Base-by-base conservation (phyloP, 345 rosid genomes). In the Ceriops zippeliana region DNA sequence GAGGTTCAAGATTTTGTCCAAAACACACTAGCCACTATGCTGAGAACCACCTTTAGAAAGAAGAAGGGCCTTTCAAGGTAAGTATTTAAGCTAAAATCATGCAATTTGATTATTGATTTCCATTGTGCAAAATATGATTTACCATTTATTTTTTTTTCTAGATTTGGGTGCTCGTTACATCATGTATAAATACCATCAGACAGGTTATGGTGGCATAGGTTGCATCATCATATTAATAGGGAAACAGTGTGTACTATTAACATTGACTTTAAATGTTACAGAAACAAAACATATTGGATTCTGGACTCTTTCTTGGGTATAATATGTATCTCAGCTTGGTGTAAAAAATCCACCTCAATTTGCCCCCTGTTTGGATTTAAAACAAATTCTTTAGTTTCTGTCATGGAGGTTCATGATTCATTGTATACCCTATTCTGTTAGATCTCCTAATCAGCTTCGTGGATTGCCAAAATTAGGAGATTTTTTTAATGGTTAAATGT, bases 1-100 rank as follows among this genome's bases (percentile, higher is more conserved):
- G 99, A 95, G 73, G 98, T 95, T 74, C 99, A 95, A 83, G 98
- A 95, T 81, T 95, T 92, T 85, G 98, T 95, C 69, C 99, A 95
- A 71, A 92, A 92, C 81, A 95, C 92, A 24, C 77, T 95, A 81
- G 99, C 99, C 67, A 85, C 85, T 27, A 95, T 95, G 99, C 73
- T 95, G 83, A 86, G 90, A 68, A 92, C 99, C 69, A 90, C 96
- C 65, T 95, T 92, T 75, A 80, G 97, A 70, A 95, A 88, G 84
- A 95, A 95, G 87, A 95, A 92, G 75, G 98, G 90, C 74, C 90
- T 92, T 62, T 90, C 97, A 24, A 87, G 99, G 99, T 86, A 76
- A 53, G 76, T 7, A 13, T 30, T 72, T 69, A 62, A 61, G 67
- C 70, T 74, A 59, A 34, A 63, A 57, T 57, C 34, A 16, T 31